Evolutionary conservation across 2,329 filamentous ascomycete species (phyloP).

Genomic region (Aspergillus brunneoviolaceus): DNA sequence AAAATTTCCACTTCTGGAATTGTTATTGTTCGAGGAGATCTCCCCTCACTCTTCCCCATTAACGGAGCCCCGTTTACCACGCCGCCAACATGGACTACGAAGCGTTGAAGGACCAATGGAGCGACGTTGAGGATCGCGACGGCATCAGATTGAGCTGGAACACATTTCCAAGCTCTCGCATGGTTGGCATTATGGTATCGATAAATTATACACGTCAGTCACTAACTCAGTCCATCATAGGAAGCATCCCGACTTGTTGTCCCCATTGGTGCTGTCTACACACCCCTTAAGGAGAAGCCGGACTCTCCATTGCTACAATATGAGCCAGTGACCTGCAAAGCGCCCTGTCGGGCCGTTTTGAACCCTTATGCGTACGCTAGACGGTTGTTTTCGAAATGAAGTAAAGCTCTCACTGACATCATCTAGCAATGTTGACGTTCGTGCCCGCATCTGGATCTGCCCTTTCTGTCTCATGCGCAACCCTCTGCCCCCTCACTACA

Average conservation of each 20-base stretch:
- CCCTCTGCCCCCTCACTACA: constrained; percentile 65
- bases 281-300: constrained; percentile 89
- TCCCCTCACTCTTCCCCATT: constrained; percentile 27
- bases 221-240: constrained; percentile 49
- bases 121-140: constrained; percentile 93
- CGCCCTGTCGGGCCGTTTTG: constrained; percentile 89
- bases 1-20: constrained; percentile 18
- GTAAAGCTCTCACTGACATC: constrained; percentile 25
- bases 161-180: constrained; percentile 94
- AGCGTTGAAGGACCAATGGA: constrained; percentile 91
- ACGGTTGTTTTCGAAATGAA: neutral
- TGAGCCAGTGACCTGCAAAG: constrained; percentile 95
- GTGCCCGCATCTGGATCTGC: constrained; percentile 67
- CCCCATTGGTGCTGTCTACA: constrained; percentile 94
- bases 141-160: constrained; percentile 97
- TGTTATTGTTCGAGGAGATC: constrained; percentile 17
- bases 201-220: neutral
- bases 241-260: constrained; percentile 94
- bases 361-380: constrained; percentile 86
- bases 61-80: constrained; percentile 22
- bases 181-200: constrained; percentile 60
- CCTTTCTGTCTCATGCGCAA: constrained; percentile 68
- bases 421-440: constrained; percentile 62
- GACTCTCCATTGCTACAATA: constrained; percentile 86
- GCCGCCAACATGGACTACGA: constrained; percentile 78